Evolutionary conservation across 495 filamentous ascomycete genomes (phyloP).

Genomic region (Hypoxylon fragiforme): DNA sequence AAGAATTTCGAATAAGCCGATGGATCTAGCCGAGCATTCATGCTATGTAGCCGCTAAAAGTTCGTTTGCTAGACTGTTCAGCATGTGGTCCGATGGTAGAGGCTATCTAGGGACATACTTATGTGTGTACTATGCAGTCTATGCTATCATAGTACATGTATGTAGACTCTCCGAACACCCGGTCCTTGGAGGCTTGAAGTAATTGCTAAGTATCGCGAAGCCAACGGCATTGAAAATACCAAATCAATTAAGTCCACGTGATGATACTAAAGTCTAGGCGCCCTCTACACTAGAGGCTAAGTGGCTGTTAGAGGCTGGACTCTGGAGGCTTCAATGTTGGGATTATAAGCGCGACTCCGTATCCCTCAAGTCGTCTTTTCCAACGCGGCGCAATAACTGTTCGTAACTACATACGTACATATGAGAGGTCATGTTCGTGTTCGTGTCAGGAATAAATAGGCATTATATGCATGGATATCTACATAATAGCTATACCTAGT

Average conservation of each 20-base stretch:
- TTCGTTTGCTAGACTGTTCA: constrained; percentile 15
- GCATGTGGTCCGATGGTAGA: constrained; percentile 23
- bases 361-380: constrained; percentile 1
- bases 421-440: too few species aligned
- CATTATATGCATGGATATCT: too few species aligned
- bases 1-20: not conserved
- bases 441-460: too few species aligned
- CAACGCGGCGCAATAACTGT: not conserved
- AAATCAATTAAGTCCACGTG: constrained; percentile 20
- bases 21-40: constrained; percentile 2
- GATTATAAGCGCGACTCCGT: constrained; percentile 18
- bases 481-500: too few species aligned
- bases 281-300: constrained; percentile 8
- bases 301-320: too few species aligned
- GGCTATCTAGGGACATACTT: too few species aligned
- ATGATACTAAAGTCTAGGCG: constrained; percentile 16
- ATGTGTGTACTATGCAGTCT: too few species aligned
- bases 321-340: constrained; percentile 14
- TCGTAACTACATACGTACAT: too few species aligned
- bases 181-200: constrained; percentile 2
- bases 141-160: constrained; percentile 4
- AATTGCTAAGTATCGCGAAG: constrained; percentile 10
- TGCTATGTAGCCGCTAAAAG: constrained; percentile 5
- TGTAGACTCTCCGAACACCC: constrained; percentile 2
- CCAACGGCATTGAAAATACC: not conserved